Percentiles rank a stretch among this genome's conserved stretches.
Evolutionary conservation across 2,329 filamentous ascomycete genomes (phyloP).

Genomic region (Alternaria atra): DNA sequence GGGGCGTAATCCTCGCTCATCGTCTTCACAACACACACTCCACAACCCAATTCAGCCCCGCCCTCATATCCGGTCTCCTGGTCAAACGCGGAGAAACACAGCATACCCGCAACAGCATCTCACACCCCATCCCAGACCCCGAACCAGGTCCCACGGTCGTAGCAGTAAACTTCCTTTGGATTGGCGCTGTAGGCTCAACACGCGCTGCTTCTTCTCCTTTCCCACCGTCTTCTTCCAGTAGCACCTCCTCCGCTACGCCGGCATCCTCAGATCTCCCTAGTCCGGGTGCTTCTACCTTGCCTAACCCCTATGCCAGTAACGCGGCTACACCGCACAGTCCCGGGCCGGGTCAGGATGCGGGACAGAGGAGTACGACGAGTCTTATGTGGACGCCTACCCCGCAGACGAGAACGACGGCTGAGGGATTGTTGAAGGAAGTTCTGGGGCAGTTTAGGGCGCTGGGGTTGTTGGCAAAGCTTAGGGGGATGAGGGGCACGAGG

Average conservation of each 20-base stretch:
- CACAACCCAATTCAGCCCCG: constrained; percentile 45
- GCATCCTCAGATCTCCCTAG: constrained; percentile 33
- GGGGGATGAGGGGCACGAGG: constrained; percentile 66
- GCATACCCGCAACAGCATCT: constrained; percentile 21
- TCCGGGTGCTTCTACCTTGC: constrained; percentile 19
- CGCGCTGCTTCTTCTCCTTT: constrained; percentile 43
- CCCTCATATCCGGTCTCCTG: constrained; percentile 55
- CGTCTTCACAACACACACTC: constrained; percentile 53
- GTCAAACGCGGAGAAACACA: constrained; percentile 52
- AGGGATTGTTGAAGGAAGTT: constrained; percentile 74
- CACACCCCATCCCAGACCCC: constrained; percentile 32
- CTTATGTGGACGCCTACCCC: constrained; percentile 47
- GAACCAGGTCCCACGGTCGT: constrained; percentile 46
- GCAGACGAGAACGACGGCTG: constrained; percentile 53
- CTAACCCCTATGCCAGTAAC: constrained; percentile 10
- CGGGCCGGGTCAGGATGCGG: constrained; percentile 4
- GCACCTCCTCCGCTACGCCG: neutral
- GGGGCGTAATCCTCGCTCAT: constrained; percentile 76
- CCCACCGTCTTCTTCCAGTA: constrained; percentile 8
- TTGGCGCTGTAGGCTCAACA: constrained; percentile 52
- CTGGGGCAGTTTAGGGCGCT: constrained; percentile 73
- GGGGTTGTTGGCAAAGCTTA: constrained; percentile 72
- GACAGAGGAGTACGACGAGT: constrained; percentile 34
- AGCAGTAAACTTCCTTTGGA: constrained; percentile 58
- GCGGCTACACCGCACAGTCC: constrained; percentile 19